phyloP scores from a whole-genome alignment of 805 yeast species.

The Starmerella scarabaei region DNA sequence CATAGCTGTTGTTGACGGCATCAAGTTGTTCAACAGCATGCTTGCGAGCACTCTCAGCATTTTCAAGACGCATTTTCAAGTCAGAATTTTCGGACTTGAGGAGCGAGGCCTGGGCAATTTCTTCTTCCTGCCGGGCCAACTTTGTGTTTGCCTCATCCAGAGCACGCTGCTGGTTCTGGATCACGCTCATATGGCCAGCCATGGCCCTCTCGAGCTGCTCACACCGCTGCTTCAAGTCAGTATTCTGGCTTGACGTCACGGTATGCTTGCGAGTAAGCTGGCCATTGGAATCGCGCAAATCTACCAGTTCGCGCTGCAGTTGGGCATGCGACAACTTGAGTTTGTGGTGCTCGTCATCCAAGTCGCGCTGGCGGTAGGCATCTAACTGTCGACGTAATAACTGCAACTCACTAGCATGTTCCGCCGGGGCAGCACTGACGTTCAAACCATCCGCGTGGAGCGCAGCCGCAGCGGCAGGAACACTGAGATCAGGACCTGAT shows the following conservation, averaged over 20 bases:
- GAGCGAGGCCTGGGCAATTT: constrained; percentile 10
- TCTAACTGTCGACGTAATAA: constrained; percentile 12
- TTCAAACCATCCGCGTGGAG: constrained; percentile 7
- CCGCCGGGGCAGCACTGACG: constrained; percentile 4
- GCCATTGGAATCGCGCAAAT: constrained; percentile 11
- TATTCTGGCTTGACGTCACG: constrained; percentile 6
- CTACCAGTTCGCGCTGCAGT: constrained; percentile 14
- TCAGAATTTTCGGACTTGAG: constrained; percentile 17
- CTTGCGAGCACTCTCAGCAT: constrained; percentile 13
- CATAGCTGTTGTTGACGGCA: constrained; percentile 10
- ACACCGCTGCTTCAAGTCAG: constrained; percentile 9
- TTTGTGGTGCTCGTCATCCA: constrained; percentile 15
- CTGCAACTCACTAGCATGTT: constrained; percentile 13
- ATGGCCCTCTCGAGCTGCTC: constrained; percentile 12
- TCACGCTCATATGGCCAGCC: constrained; percentile 18
- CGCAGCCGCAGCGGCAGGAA: constrained; percentile 2
- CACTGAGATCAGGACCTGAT: too few species aligned
- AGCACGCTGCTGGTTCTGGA: constrained; percentile 15
- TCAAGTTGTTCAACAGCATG: constrained; percentile 19
- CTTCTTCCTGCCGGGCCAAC: constrained; percentile 13
- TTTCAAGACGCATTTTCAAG: constrained; percentile 16
- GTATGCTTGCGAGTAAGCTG: constrained; percentile 15
- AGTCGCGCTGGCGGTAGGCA: constrained; percentile 18
- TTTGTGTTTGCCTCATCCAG: constrained; percentile 14
- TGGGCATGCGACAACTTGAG: constrained; percentile 13